A percentile compares a stretch with the other conserved stretches of the same genome.
These are phyloP conservation scores for Oryza punctata DNA, from an alignment of 176 grass and related monocot genomes.

Conservation along the genomic window DNA sequence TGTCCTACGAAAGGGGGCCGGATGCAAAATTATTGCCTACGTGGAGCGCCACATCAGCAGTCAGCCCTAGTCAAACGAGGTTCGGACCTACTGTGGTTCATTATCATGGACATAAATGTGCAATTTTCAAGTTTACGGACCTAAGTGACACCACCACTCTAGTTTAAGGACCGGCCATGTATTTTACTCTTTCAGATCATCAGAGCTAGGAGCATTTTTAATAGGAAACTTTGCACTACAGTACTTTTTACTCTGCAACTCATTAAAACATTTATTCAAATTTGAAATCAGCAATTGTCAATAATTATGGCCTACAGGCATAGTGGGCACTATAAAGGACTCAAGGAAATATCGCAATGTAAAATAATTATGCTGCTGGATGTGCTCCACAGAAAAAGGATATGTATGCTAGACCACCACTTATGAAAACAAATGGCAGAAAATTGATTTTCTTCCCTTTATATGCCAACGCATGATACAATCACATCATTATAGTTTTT, in stretches of 20 bases:
- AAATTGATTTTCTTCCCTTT: slow-evolving; percentile 6
- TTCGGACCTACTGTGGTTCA: no score
- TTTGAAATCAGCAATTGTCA: neutral
- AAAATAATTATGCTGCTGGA: slow-evolving; percentile 19
- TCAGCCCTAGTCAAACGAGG: no score
- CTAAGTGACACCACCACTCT: no score
- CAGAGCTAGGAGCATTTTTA: neutral
- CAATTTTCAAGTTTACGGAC: no score
- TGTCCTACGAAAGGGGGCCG: no score
- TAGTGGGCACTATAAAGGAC: neutral
- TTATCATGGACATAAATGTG: no score
- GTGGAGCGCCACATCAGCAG: no score
- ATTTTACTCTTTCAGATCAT: neutral
- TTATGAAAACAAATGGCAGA: neutral
- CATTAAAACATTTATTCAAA: neutral
- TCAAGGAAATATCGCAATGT: neutral
- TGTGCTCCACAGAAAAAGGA: neutral
- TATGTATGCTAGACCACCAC: neutral
- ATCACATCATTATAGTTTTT: neutral
- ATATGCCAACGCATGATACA: neutral
- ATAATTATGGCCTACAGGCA: neutral
- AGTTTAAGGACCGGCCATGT: no score
- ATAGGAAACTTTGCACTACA: slow-evolving; percentile 5
- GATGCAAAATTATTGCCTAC: no score
- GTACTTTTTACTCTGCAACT: neutral